Base-by-base conservation (phyloP, 352 stramenopile species). In the Phytopythium ostracodes region DNA sequence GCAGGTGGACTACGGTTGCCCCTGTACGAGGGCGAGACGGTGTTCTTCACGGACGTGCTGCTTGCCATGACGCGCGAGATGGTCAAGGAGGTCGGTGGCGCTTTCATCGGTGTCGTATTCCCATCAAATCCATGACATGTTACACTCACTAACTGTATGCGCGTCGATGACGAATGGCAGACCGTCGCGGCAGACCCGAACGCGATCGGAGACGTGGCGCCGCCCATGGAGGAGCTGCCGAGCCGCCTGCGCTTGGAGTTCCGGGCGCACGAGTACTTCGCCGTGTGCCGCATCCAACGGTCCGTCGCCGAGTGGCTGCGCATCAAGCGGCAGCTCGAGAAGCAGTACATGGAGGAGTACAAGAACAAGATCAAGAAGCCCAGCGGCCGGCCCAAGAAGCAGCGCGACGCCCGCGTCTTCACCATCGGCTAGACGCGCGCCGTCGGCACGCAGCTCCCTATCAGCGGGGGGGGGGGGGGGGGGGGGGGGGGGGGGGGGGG, bases 21-120 rank as follows among this genome's bases (percentile, higher is more conserved):
- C 5, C 64, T 97, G 33, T 97, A 96, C 56, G 81, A 94, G 50
- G 83, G 87, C 40, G 77, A 93, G 53, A 75, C 73, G 35, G 75
- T 97, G 3, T 73, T 96, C 47, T 97, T 98, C 65, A 80, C 87
- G 25, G 87, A 97, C 65, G 88, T 97, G 18, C 73, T 96, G 44
- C 75, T 91, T 4, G 76, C 81, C 35, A 89, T 91, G 84, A 76
- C 84, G 1, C 73, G 81, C 7, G 84, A 92, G 55, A 86, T 92
- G 78, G 81, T 91, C 50, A 90, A 90, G 74, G 75, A 81, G 72
- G 84, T 91, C 63, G n/a, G 78, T 71, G n/a, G n/a, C n/a, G 10
- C 0, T 55, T 18, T 24, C 6, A 4, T 49, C 6, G 24, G 0
- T 11, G 8, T 56, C 17, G 43, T 38, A n/a, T 27, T 35, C 20